Percentiles rank a stretch among this genome's conserved stretches.
Conservation (phyloP, 306 rosid genomes). For the Prinsepia uniflora region DNA sequence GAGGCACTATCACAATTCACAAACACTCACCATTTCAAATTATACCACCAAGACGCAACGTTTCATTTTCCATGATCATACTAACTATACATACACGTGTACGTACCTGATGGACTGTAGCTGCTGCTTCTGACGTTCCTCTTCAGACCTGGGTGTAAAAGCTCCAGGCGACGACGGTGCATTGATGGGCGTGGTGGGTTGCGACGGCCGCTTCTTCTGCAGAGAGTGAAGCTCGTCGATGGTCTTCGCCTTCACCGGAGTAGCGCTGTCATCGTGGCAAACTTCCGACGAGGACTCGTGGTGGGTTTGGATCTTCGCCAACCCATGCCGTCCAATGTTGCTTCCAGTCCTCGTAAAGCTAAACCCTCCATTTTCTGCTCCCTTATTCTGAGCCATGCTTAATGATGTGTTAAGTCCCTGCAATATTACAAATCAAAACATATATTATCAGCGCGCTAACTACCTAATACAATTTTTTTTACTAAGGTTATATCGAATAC, state of each 20-base stretch:
- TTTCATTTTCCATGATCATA: not conserved
- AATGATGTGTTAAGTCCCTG: not conserved
- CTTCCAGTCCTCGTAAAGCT: conserved; percentile 24
- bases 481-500: not conserved
- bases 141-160: conserved; percentile 46
- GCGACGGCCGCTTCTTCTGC: conserved; percentile 63
- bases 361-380: conserved; percentile 30
- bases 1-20: conserved; percentile 57
- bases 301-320: conserved; percentile 50
- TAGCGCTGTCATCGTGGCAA: conserved; percentile 72
- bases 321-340: conserved; percentile 35
- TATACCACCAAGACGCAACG: not conserved
- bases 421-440: not conserved
- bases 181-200: conserved; percentile 61
- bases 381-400: conserved; percentile 35
- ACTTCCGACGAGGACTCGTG: conserved; percentile 31
- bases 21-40: not conserved
- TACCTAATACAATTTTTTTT: not conserved
- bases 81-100: not conserved
- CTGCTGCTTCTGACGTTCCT: conserved; percentile 57
- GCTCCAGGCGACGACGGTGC: conserved; percentile 24
- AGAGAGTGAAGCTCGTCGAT: conserved; percentile 82
- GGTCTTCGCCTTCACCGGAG: conserved; percentile 68
- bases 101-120: conserved; percentile 76
- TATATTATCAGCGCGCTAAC: not conserved